Conservation (phyloP, 2,329 filamentous ascomycete genomes). For the Cordyceps militaris region DNA sequence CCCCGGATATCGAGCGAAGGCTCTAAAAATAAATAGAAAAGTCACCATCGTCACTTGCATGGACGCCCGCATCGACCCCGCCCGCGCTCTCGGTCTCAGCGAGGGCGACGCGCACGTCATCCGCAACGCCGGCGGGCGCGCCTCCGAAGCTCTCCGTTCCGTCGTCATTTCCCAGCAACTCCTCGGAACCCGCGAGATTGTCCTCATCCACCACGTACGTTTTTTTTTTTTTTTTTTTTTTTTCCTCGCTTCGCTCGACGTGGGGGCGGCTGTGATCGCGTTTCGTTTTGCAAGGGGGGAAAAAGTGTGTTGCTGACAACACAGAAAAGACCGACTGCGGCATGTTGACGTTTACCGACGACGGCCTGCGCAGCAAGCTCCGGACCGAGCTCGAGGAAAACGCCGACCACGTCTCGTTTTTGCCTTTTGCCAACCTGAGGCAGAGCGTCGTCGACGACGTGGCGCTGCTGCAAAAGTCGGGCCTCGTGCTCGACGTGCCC, state of each 20-base stretch:
- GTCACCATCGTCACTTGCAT: conserved; percentile 61
- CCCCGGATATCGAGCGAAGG: background rate
- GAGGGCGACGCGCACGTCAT: conserved; percentile 75
- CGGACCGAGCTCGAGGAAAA: conserved; percentile 50
- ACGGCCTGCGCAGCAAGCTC: conserved; percentile 48
- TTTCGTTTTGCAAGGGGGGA: too few relatives aligned
- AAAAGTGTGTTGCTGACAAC: background rate
- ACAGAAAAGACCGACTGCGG: conserved; percentile 30
- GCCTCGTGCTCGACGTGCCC: conserved; percentile 52
- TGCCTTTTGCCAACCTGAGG: conserved; percentile 58
- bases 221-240: background rate
- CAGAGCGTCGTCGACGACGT: conserved; percentile 62
- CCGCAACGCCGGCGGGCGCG: conserved; percentile 63
- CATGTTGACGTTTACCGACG: conserved; percentile 64
- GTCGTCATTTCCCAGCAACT: conserved; percentile 75
- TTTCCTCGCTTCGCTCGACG: background rate
- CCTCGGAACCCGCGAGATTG: conserved; percentile 66
- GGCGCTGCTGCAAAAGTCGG: conserved; percentile 49
- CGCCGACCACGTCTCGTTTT: conserved; percentile 51
- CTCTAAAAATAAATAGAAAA: conserved; percentile 22
- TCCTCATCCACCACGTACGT: conserved; percentile 60
- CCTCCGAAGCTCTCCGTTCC: conserved; percentile 62
- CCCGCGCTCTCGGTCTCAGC: conserved; percentile 60
- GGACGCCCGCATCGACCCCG: conserved; percentile 68
- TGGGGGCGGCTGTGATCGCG: background rate